Percentiles rank a stretch among this genome's conserved stretches.
Conservation (phyloP, 176 grass and related monocot genomes). For the Sorghum bicolor region DNA sequence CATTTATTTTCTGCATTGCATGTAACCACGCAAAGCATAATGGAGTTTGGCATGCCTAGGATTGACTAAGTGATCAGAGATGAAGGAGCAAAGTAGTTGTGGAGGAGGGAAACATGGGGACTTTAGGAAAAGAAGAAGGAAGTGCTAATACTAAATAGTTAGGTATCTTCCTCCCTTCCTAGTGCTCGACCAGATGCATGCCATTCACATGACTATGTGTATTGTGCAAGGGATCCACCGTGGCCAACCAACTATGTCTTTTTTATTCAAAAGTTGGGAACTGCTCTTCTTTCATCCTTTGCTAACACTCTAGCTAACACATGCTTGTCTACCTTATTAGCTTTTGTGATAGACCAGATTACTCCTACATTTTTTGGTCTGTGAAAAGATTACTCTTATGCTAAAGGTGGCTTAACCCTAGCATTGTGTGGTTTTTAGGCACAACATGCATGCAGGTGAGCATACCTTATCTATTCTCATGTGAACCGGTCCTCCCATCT, state of each 20-base stretch:
- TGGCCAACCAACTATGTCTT: neutral
- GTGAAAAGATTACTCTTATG: neutral
- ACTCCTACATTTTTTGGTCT: neutral
- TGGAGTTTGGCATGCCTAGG: neutral
- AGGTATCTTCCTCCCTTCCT: no score
- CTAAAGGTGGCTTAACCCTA: neutral
- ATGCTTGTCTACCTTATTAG: neutral
- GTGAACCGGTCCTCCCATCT: no score
- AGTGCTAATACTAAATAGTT: no score
- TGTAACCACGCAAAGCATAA: slow-evolving; percentile 2
- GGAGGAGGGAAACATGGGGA: slow-evolving; percentile 45
- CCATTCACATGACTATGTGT: neutral
- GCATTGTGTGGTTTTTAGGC: no score
- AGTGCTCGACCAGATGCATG: neutral
- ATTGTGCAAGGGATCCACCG: neutral
- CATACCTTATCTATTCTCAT: no score
- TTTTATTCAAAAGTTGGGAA: neutral
- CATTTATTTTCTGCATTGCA: neutral
- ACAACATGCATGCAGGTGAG: no score
- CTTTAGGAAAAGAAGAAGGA: slow-evolving; percentile 40
- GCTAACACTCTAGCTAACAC: neutral
- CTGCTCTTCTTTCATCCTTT: neutral
- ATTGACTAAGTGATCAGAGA: neutral
- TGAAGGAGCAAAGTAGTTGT: slow-evolving; percentile 39
- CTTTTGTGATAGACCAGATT: neutral